Evolutionary conservation across 2,329 filamentous ascomycete genomes (phyloP), one percentile per base, ranked within the genome.

Genomic region (Sporothrix euskadiensis): DNA sequence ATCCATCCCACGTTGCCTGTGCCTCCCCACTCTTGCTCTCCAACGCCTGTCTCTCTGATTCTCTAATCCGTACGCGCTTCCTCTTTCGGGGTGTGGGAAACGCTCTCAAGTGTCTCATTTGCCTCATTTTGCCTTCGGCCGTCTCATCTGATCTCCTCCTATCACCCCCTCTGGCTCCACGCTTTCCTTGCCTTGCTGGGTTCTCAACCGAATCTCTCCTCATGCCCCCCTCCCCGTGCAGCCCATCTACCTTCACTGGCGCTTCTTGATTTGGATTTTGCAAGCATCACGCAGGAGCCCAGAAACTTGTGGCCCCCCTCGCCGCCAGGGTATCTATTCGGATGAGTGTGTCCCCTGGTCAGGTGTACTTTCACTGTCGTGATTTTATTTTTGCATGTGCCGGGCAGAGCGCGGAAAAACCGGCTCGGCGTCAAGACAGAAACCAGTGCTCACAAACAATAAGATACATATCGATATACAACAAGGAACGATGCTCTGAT

Each of bases 31-130:
- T 61, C 57, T 16, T 32, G 26, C 22, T 9, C 41, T 16, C 35
- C 44, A 49, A 44, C 16, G 65, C 26, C 26, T 6, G 4, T 68
- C 44, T 30, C 26, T 22, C 14, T 22, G 8, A 52, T 14, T 14
- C 26, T 22, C 14, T 22, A 14, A 52, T 14, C 6, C 35, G 68
- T 49, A 47, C 44, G 16, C 9, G n/a, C 30, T 54, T 19, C 68
- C 32, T 44, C 14, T 35, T n/a, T 44, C 19, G 19, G 9, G 32
- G 30, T 12, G n/a, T 56, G 8, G 35, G 6, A 49, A 47, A 47
- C 54, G 39, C 54, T 61, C 69, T 30, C 12, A 71, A 35, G 35
- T 71, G 69, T 71, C 54, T 61, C 69, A 49, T 59, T 71, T 59
- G 39, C 54, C 69, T 47, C 41, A 14, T 30, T 49, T 52, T 68